Evolutionary conservation across 2,329 filamentous ascomycete genomes (phyloP), one percentile per base, ranked within the genome.

Genomic region (Aureobasidium lini): DNA sequence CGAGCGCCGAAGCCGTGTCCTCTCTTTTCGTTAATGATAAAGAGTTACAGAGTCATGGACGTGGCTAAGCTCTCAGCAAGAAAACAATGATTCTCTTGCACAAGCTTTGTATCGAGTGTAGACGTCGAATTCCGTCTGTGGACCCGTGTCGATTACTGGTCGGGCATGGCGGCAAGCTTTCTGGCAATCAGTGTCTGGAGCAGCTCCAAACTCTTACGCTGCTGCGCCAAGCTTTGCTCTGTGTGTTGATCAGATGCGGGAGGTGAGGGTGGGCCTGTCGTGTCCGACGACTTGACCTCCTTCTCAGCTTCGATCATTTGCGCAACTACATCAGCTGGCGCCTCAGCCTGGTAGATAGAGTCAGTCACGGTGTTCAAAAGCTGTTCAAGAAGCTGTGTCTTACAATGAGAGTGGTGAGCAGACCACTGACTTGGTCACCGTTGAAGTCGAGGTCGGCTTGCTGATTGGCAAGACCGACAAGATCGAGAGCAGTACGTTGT

Each of bases 401-500:
- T 76, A 88, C 85, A 64, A 88, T 76, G 63, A 89, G 77, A 57
- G 82, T 78, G 62, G 82, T 76, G 56, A 85, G 76, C 60, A 89
- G 78, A 53, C 71, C 72, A 58, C 77, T 70, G 42, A 79, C 69
- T 52, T 76, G 76, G 60, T 79, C 70, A 47, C 69, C 67, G 60
- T 68, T 74, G 52, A 85, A 68, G 34, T 77, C 75, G 52, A 82
- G 75, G 28, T 79, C 76, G 57, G 73, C 72, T 62, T 79, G 75
- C 64, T 78, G 77, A 58, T 76, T 77, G 49, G 78, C 75, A 39
- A 89, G 75, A 62, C 81, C 79, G 46, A 81, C 77, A 34, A 90
- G 76, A 62, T 83, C 84, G 61, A 89, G 77, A 4, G 84, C 85
- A 44, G 84, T 80, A 68, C 88, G 85, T 67, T 87, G 81, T 70